phyloP scores from a whole-genome alignment of 2,329 filamentous ascomycete genomes.

The Cladophialophora psammophila region DNA sequence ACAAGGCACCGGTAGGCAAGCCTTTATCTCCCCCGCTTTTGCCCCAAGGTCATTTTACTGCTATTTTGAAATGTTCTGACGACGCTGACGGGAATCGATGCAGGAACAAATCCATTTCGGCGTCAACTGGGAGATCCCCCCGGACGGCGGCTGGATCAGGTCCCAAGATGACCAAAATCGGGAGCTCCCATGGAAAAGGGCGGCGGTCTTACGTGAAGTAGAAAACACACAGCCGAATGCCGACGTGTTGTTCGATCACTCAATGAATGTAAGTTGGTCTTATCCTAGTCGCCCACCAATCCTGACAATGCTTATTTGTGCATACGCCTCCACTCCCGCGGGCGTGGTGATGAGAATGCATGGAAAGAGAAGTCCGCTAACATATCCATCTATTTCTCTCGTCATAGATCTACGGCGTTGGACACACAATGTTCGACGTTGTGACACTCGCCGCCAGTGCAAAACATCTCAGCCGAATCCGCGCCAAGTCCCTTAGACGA shows the following conservation, averaged over 20 bases:
- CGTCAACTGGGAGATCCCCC: slow-evolving; percentile 26
- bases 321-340: no score
- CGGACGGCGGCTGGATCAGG: slow-evolving; percentile 24
- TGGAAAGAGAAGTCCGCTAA: not conserved
- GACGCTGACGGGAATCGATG: slow-evolving; percentile 8
- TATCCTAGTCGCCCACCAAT: no score
- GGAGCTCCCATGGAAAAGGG: not conserved
- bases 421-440: slow-evolving; percentile 24
- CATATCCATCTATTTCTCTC: not conserved
- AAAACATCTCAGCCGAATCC: slow-evolving; percentile 1
- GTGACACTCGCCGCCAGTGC: slow-evolving; percentile 15
- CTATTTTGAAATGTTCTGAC: not conserved
- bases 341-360: not conserved
- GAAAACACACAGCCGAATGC: not conserved
- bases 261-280: slow-evolving; percentile 23
- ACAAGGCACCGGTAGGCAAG: slow-evolving; percentile 26
- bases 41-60: not conserved
- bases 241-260: slow-evolving; percentile 21
- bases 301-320: no score
- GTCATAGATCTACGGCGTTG: slow-evolving; percentile 28
- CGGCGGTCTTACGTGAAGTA: not conserved
- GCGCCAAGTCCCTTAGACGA: slow-evolving; percentile 9
- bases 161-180: not conserved
- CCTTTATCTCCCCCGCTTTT: not conserved
- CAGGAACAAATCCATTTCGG: slow-evolving; percentile 32